Evolutionary conservation across 2,329 filamentous ascomycete species (phyloP).

Genomic region (Xylariaceae sp.): DNA sequence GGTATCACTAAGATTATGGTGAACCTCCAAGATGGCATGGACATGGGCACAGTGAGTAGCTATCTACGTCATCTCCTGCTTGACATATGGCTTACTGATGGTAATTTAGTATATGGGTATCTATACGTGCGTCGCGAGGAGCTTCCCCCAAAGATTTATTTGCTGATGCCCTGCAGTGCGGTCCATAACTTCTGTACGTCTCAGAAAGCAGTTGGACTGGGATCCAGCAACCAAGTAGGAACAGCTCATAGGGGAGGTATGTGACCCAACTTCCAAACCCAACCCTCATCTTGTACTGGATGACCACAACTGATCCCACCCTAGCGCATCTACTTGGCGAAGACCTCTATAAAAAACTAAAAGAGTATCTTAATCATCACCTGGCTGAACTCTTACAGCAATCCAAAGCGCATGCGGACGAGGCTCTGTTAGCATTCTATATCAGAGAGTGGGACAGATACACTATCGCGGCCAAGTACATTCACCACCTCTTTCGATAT

Average conservation of each 20-base stretch:
- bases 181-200: conserved; percentile 99
- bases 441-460: conserved; percentile 96
- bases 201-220: conserved; percentile 78
- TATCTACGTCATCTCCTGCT: conserved; percentile 1
- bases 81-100: conserved; percentile 9
- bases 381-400: conserved; percentile 65
- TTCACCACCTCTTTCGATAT: conserved; percentile 94
- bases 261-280: conserved; percentile 7
- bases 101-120: conserved; percentile 79
- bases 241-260: conserved; percentile 67
- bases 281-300: too few species aligned
- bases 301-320: conserved; percentile 7
- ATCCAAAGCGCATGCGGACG: conserved; percentile 79
- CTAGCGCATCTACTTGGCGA: conserved; percentile 90
- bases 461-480: conserved; percentile 92
- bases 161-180: conserved; percentile 53
- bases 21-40: conserved; percentile 85
- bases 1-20: conserved; percentile 93
- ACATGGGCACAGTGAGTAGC: conserved; percentile 73
- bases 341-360: conserved; percentile 90
- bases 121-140: conserved; percentile 65
- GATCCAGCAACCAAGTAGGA: conserved; percentile 37
- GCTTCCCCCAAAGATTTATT: neutral
- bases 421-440: conserved; percentile 86
- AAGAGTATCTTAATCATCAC: conserved; percentile 76